Evolutionary conservation across 805 yeast species (phyloP).

Genomic region (Schwanniomyces pseudopolymorphus): DNA sequence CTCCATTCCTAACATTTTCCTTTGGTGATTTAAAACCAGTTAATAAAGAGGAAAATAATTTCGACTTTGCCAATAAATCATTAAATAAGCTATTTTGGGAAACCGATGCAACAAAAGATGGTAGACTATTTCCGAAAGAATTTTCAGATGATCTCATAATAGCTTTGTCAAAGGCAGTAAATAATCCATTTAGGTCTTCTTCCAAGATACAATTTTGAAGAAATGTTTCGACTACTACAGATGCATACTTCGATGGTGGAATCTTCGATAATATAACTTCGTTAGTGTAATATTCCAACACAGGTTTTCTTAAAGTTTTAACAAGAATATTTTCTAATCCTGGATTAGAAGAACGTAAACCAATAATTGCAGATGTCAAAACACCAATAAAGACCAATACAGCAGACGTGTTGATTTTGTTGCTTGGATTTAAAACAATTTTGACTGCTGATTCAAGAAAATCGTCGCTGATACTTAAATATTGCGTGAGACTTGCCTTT

Average conservation of each 20-base stretch:
- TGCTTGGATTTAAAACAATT: neutral
- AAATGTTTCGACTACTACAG: conserved; percentile 44
- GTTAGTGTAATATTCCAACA: conserved; percentile 28
- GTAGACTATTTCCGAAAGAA: conserved; percentile 56
- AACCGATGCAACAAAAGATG: conserved; percentile 41
- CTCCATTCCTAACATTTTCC: conserved; percentile 54
- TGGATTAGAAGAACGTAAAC: conserved; percentile 25
- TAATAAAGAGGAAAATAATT: conserved; percentile 24
- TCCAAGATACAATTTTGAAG: conserved; percentile 40
- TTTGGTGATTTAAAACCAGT: conserved; percentile 65
- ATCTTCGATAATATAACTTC: conserved; percentile 47
- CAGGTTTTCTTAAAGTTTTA: conserved; percentile 1
- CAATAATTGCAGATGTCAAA: conserved; percentile 20
- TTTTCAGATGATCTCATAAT: conserved; percentile 76
- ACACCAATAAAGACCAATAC: conserved; percentile 22
- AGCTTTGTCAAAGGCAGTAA: conserved; percentile 71
- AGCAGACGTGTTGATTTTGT: conserved; percentile 1
- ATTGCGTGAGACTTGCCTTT: conserved; percentile 18
- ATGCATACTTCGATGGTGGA: conserved; percentile 34
- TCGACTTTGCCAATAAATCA: conserved; percentile 34
- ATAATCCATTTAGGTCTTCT: conserved; percentile 38
- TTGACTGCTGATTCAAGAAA: neutral
- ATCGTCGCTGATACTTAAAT: conserved; percentile 2
- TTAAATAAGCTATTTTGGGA: conserved; percentile 38
- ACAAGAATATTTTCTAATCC: conserved; percentile 15